These are phyloP conservation scores for Trichoderma parareesei DNA, from an alignment of 495 filamentous ascomycete species.

Conservation along the genomic window DNA sequence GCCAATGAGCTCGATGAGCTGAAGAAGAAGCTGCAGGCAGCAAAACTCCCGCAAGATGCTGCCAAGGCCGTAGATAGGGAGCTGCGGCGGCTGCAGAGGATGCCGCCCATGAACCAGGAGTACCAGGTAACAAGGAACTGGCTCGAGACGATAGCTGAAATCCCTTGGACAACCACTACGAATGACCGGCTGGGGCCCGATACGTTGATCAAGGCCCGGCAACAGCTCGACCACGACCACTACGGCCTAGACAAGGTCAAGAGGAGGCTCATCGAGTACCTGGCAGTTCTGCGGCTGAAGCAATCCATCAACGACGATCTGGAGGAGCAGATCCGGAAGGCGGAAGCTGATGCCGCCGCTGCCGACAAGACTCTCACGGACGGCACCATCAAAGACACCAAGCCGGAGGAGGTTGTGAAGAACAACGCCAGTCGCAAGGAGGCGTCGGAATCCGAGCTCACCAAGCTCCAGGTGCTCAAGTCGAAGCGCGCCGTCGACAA, in stretches of 20 bases:
- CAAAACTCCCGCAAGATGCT: slow-evolving; percentile 59
- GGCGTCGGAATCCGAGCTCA: slow-evolving; percentile 39
- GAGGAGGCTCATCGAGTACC: slow-evolving; percentile 89
- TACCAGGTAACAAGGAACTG: slow-evolving; percentile 93
- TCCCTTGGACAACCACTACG: slow-evolving; percentile 84
- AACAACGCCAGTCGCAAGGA: slow-evolving; percentile 19
- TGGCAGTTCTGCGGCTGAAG: slow-evolving; percentile 91
- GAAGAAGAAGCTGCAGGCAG: slow-evolving; percentile 75
- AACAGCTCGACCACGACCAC: slow-evolving; percentile 93
- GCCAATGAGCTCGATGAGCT: slow-evolving; percentile 86
- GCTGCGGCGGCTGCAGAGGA: slow-evolving; percentile 81
- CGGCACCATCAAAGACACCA: slow-evolving; percentile 13
- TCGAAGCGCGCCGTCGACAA: slow-evolving; percentile 80
- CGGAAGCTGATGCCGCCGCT: slow-evolving; percentile 49
- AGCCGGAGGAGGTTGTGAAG: slow-evolving; percentile 18
- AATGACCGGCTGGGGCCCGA: slow-evolving; percentile 80
- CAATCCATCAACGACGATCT: slow-evolving; percentile 75
- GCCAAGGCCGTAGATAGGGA: slow-evolving; percentile 84
- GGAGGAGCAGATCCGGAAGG: slow-evolving; percentile 63
- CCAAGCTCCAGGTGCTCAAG: slow-evolving; percentile 60
- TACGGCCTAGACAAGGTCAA: slow-evolving; percentile 97
- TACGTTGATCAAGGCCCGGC: slow-evolving; percentile 68
- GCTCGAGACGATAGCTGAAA: slow-evolving; percentile 86
- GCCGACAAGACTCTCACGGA: slow-evolving; percentile 27
- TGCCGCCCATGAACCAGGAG: slow-evolving; percentile 90